phyloP scores from a whole-genome alignment of 1,139 yeast species.

The Blastobotrys aristatus region DNA sequence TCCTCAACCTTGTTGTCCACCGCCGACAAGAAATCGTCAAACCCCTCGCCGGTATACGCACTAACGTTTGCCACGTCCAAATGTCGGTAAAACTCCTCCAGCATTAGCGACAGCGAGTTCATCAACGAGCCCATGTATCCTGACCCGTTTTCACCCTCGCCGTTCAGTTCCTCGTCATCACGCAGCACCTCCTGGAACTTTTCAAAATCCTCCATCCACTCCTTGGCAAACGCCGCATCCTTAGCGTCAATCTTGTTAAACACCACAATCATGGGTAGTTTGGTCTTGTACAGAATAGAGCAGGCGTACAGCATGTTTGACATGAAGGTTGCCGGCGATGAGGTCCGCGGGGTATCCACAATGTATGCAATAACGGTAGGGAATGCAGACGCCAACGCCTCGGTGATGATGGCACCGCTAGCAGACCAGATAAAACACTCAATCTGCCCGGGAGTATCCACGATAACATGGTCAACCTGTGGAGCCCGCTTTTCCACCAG shows the following conservation, averaged over 20 bases:
- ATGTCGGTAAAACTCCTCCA: conserved; percentile 93
- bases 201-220: conserved; percentile 98
- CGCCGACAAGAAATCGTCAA: conserved; percentile 78
- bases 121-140: conserved; percentile 94
- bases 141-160: conserved; percentile 63
- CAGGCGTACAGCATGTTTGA: conserved; percentile 98
- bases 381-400: conserved; percentile 90
- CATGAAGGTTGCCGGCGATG: conserved; percentile 95
- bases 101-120: conserved; percentile 91
- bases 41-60: conserved; percentile 88
- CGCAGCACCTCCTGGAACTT: conserved; percentile 75
- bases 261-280: conserved; percentile 93
- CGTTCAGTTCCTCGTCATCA: conserved; percentile 53
- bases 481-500: conserved; percentile 78
- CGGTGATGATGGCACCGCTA: conserved; percentile 93
- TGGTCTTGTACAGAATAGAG: conserved; percentile 91
- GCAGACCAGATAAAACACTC: conserved; percentile 93
- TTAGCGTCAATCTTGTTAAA: conserved; percentile 92
- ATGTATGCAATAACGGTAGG: conserved; percentile 95
- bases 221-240: conserved; percentile 80
- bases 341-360: conserved; percentile 91
- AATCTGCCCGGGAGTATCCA: conserved; percentile 98
- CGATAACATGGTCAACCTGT: conserved; percentile 58
- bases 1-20: conserved; percentile 87
- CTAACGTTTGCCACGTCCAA: conserved; percentile 89